Conservation (phyloP, 1,139 yeast species). For the Chernovozyma sophiae-reginae region DNA sequence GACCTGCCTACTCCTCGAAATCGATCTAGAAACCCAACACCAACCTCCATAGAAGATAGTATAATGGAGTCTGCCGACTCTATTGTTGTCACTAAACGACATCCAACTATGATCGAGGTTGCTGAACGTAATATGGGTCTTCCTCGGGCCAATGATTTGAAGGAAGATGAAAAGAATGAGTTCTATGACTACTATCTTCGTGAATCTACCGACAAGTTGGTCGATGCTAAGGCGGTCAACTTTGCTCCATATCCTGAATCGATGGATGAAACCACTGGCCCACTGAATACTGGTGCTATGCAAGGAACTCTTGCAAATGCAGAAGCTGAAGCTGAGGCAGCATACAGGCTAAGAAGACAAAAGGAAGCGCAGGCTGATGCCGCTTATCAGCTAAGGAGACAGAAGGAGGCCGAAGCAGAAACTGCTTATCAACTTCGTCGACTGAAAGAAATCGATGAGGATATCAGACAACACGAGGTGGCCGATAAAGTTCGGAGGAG, state of each 20-base stretch:
- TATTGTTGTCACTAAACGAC: constrained; percentile 1
- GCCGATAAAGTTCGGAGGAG: not conserved
- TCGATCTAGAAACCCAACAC: constrained; percentile 27
- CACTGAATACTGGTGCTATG: not conserved
- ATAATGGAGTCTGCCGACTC: constrained; percentile 4
- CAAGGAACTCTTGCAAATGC: not conserved
- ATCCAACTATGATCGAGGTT: constrained; percentile 6
- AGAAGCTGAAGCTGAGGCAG: not conserved
- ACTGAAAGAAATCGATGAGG: not conserved
- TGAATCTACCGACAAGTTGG: not conserved
- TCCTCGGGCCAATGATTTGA: not conserved
- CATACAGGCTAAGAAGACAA: not conserved
- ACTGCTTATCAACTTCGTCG: not conserved
- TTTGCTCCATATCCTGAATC: constrained; percentile 9
- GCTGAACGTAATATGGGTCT: constrained; percentile 3
- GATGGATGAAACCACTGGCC: too few relatives aligned
- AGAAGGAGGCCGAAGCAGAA: constrained; percentile 1
- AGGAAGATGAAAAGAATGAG: constrained; percentile 3
- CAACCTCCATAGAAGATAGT: constrained; percentile 18
- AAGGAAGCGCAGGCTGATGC: not conserved
- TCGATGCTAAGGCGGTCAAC: not conserved
- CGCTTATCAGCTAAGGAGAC: not conserved
- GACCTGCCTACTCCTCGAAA: constrained; percentile 19
- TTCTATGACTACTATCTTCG: constrained; percentile 4
- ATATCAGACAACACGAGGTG: not conserved